Percentiles rank a stretch among this genome's conserved stretches.
phyloP scores from a whole-genome alignment of 345 rosid genomes.

The Psidium friedrichsthalianum region DNA sequence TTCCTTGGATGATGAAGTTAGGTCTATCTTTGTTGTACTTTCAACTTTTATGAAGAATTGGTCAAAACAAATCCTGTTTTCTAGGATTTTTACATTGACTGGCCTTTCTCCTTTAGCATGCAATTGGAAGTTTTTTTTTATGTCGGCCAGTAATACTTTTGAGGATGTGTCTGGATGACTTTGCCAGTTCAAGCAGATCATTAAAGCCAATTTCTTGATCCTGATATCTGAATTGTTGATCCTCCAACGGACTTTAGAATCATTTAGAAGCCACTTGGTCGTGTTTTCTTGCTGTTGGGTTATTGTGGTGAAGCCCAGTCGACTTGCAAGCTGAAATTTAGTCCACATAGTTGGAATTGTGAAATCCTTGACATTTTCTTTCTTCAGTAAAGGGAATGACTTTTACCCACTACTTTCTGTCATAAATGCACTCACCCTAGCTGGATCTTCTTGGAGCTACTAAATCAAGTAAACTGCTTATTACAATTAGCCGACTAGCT shows the following conservation, averaged over 20 bases:
- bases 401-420: neutral
- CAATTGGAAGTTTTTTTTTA: neutral
- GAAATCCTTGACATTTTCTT: neutral
- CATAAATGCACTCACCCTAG: neutral
- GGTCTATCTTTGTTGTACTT: neutral
- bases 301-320: neutral
- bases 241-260: neutral
- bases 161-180: neutral
- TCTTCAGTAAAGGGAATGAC: neutral
- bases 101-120: neutral
- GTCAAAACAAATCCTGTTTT: neutral
- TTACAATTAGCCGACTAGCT: neutral
- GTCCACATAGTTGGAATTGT: neutral
- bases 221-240: neutral
- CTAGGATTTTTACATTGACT: neutral
- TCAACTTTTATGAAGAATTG: neutral
- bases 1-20: neutral
- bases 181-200: neutral
- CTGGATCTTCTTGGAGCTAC: neutral
- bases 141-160: neutral
- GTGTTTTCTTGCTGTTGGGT: neutral
- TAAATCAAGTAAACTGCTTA: neutral
- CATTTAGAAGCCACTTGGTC: neutral
- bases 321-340: neutral
- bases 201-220: neutral